Conservation (phyloP, 768 basidiomycete genomes). For the Boletus subcaerulescens region DNA sequence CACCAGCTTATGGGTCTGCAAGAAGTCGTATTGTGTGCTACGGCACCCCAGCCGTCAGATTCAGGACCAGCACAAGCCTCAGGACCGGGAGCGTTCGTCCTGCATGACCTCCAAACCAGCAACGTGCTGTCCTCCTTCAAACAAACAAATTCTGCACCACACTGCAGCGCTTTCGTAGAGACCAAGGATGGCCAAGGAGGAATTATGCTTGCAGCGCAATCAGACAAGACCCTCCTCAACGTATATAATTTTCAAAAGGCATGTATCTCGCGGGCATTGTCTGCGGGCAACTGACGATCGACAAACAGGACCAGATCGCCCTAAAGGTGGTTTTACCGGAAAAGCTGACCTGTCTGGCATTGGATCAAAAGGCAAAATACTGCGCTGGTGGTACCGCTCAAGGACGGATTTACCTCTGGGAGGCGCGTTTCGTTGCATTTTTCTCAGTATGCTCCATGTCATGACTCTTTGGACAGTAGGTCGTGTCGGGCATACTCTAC, state of each 20-base stretch:
- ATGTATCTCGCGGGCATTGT: constrained; percentile 10
- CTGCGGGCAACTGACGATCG: background rate
- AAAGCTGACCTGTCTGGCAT: constrained; percentile 74
- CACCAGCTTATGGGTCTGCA: constrained; percentile 49
- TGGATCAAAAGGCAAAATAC: constrained; percentile 69
- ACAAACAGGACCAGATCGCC: constrained; percentile 78
- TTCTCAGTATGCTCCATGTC: background rate
- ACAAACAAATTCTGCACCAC: constrained; percentile 63
- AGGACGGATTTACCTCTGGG: constrained; percentile 94
- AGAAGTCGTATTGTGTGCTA: constrained; percentile 65
- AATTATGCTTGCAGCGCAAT: constrained; percentile 78
- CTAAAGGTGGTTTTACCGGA: constrained; percentile 88
- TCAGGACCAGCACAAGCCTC: constrained; percentile 37
- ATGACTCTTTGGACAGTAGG: constrained; percentile 44
- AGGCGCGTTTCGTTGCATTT: constrained; percentile 53
- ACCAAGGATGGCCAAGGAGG: constrained; percentile 77
- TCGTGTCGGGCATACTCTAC: constrained; percentile 90
- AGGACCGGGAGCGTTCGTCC: constrained; percentile 61
- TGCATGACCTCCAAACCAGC: constrained; percentile 83
- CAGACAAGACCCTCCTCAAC: constrained; percentile 84
- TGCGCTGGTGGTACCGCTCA: constrained; percentile 87
- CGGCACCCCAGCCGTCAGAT: constrained; percentile 42
- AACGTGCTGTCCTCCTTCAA: constrained; percentile 82
- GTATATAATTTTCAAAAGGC: constrained; percentile 96
- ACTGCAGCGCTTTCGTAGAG: constrained; percentile 67